Percentiles rank a stretch among this genome's conserved stretches.
These are phyloP conservation scores for Dissoconium aciculare DNA, from an alignment of 2,329 filamentous ascomycete genomes.

Conservation along the genomic window DNA sequence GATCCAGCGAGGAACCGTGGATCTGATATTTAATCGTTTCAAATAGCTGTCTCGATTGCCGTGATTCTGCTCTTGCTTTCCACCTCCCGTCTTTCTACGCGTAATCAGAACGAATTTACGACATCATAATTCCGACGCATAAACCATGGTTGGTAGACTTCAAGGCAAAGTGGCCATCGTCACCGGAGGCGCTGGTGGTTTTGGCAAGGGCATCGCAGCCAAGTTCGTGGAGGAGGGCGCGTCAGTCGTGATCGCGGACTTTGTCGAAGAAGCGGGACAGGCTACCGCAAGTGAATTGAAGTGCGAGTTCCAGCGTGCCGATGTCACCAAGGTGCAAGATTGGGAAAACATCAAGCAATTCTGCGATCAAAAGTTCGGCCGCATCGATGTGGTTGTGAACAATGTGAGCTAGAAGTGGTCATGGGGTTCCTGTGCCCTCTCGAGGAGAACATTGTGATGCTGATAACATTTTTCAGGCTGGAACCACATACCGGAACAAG, in stretches of 20 bases:
- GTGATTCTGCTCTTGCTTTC: too few species aligned
- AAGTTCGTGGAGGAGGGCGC: constrained; percentile 46
- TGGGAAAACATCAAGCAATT: constrained; percentile 38
- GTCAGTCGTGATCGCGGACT: constrained; percentile 47
- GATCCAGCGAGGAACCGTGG: too few species aligned
- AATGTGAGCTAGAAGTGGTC: constrained; percentile 30
- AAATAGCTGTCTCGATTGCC: too few species aligned
- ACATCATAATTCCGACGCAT: too few species aligned
- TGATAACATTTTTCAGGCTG: constrained; percentile 37
- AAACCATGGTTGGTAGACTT: constrained; percentile 12
- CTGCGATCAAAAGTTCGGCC: constrained; percentile 34
- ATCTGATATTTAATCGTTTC: too few species aligned
- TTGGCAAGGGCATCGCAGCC: constrained; percentile 46
- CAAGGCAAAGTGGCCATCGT: constrained; percentile 31
- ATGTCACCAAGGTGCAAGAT: constrained; percentile 39
- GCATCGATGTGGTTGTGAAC: constrained; percentile 45
- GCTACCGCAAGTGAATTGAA: constrained; percentile 35
- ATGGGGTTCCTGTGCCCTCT: constrained; percentile 13
- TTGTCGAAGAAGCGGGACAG: constrained; percentile 40
- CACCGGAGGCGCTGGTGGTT: constrained; percentile 47
- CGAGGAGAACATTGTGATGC: too few species aligned
- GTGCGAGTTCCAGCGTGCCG: constrained; percentile 32
- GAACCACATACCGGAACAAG: constrained; percentile 45
- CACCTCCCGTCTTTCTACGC: neutral
- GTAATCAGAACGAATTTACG: too few species aligned